Evolutionary conservation across 139 green algal species (phyloP), one percentile per base, ranked within the genome.

Genomic region (Chlamydomonas sp.): DNA sequence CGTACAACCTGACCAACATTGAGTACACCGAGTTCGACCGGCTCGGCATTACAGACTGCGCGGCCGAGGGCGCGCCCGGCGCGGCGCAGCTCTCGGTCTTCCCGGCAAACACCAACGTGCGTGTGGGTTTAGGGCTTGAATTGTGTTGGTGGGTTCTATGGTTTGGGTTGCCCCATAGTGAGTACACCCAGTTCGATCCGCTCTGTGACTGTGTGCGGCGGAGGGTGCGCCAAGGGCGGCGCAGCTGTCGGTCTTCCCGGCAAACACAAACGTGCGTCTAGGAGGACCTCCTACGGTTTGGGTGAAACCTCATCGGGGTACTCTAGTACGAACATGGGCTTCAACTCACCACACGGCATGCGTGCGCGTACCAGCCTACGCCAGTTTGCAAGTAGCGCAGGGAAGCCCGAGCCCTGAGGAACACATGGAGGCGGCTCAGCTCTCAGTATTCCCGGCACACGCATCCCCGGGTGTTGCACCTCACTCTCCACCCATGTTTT

Each of bases 181-280:
- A 99, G 84, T 99, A 99, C 83, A 99, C 95, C 3, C 92, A 98
- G 81, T 97, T 98, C 73, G 85, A 92, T 57, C 75, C 84, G 30
- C 78, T 96, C 38, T 94, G 95, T 30, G 2, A 2, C 93, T 98
- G 74, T 67, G 81, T 67, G 71, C 78, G 1, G 58, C 76, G 4
- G 75, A 81, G 3, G 76, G 75, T 24, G 75, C 70, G 54, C 67
- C 65, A 1, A 28, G 38, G 1, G n/a, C 43, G 4, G 39, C 65
- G 3, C 26, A 60, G 13, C 31, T 30, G 29, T 81, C 72, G 26
- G 78, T 81, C 33, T 98, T 94, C 73, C 94, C 94, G 8, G 94
- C 94, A 62, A 99, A 99, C 83, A 97, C 94, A 35, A 99, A 99
- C 74, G 91, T 99, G 39, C n/a, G n/a, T n/a, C n/a, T n/a, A n/a